These are phyloP conservation scores for Begonia fuchsioides DNA, from an alignment of 306 rosid species.

Conservation along the genomic window DNA sequence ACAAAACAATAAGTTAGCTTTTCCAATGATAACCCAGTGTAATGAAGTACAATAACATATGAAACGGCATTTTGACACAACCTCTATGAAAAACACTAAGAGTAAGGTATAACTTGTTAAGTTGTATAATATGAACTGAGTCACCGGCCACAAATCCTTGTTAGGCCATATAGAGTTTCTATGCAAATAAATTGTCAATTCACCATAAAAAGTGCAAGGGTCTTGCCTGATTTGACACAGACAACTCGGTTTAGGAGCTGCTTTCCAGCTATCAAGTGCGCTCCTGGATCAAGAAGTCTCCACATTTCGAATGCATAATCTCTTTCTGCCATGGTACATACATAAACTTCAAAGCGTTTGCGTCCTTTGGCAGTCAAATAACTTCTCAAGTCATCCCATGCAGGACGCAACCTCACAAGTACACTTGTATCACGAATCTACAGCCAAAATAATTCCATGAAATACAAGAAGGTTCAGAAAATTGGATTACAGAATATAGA, in stretches of 20 bases:
- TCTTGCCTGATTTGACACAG: slow-evolving; percentile 84
- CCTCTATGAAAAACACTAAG: background rate
- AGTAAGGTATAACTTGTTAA: background rate
- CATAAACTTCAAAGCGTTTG: slow-evolving; percentile 86
- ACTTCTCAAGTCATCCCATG: slow-evolving; percentile 94
- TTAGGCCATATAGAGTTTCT: background rate
- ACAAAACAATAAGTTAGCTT: background rate
- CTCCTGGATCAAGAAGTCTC: slow-evolving; percentile 94
- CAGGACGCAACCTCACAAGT: slow-evolving; percentile 89
- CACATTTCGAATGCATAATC: slow-evolving; percentile 95
- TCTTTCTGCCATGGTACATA: slow-evolving; percentile 96
- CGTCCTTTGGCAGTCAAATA: slow-evolving; percentile 86
- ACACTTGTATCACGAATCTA: slow-evolving; percentile 96
- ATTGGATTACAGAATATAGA: no score
- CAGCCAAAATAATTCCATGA: slow-evolving; percentile 2
- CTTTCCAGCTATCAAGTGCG: slow-evolving; percentile 59
- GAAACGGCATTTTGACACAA: background rate
- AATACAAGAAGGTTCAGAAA: no score
- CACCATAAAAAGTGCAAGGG: background rate
- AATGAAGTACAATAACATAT: no score
- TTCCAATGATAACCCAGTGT: no score
- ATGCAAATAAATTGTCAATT: background rate
- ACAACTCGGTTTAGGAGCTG: slow-evolving; percentile 65
- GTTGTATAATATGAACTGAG: background rate
- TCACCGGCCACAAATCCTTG: no score